Evolutionary conservation across 2,329 filamentous ascomycete genomes (phyloP), one percentile per base, ranked within the genome.

Genomic region (Byssoonygena ceratinophila): DNA sequence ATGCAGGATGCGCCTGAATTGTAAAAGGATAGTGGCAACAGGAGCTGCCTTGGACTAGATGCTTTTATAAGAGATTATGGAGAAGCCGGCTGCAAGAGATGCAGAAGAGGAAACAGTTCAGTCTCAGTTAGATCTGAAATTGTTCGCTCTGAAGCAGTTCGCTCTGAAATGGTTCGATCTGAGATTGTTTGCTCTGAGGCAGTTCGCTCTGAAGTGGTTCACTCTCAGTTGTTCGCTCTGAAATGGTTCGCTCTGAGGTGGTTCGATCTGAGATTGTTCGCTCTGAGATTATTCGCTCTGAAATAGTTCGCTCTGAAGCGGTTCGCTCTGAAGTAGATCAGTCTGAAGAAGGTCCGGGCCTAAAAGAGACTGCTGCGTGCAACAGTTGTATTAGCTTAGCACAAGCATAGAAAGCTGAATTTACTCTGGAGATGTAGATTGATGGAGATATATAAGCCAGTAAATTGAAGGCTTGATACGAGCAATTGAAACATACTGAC

Each of bases 221-320:
- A n/a, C 25, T 40, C 20, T 34, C 3, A 51, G 18, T 20, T 16
- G 29, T 29, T 29, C 27, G 27, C 3, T 36, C 40, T 27, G 23
- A 46, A 4, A 27, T 46, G n/a, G 25, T 40, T 50, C 34, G 25
- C 25, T 40, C 20, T 34, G 5, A 51, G 18, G 48, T 12, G 31
- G 29, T 44, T 44, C 22, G 27, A 14, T 36, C 29, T 36, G 8
- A 43, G 32, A 12, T 20, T 16, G 29, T 29, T 29, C 27, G 27
- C 3, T 36, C 40, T 27, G 23, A 46, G 8, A 27, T 46, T n/a
- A 27, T 46, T 46, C 45, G 45, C 20, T 44, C 41, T 44, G 49
- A 44, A n/a, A 12, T 22, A 12, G 39, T 51, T 51, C 39, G 40
- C 20, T 51, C 49, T 44, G 49, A 51, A 36, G 9, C 12, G 12